Evolutionary conservation across 2,329 filamentous ascomycete genomes (phyloP), one percentile per base, ranked within the genome.

Genomic region (Allantophomopsis lycopodina): DNA sequence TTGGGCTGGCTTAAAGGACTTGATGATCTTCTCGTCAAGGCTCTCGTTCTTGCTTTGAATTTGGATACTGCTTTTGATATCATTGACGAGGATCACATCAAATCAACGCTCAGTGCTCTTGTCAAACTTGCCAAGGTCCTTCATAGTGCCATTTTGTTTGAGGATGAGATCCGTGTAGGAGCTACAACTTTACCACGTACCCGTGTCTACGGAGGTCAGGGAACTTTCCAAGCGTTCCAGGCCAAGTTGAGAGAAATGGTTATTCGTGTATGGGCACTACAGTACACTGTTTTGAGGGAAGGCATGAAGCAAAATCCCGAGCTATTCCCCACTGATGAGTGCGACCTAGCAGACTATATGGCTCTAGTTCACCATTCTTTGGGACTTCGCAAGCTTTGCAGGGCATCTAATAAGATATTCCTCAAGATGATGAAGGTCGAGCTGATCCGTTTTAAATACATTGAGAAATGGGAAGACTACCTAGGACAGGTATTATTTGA

Each of bases 361-460:
- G 78, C 84, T 6, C 76, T 81, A 10, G 73, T 94, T 5, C 91
- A 98, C 54, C 78, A 86, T 53, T 81, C 83, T 4, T 64, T 95
- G 30, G 91, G 91, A 2, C 66, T 88, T 38, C 82, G 91, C 43
- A 82, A 82, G 45, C 83, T 82, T 57, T 96, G 88, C 68, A 89
- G 85, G 52, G 69, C 74, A 3, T 84, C 85, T 0, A 85, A 87
- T 55, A 89, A 91, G 54, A 75, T 85, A 14, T 91, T 98, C 60
- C 68, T 96, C 18, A 88, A 87, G 54, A 73, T 95, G 58, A 81
- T 91, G 64, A 89, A 88, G 41, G 71, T 83, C 5, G 91, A 98
- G 54, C 68, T 96, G 35, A 67, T 94, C 18, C 76, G 77, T 37
- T 69, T 89, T 49, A 75, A 78, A 46, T 74, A 82, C 38, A 73